Conservation (phyloP, 805 yeast genomes). For the Yarrowia sp. region DNA sequence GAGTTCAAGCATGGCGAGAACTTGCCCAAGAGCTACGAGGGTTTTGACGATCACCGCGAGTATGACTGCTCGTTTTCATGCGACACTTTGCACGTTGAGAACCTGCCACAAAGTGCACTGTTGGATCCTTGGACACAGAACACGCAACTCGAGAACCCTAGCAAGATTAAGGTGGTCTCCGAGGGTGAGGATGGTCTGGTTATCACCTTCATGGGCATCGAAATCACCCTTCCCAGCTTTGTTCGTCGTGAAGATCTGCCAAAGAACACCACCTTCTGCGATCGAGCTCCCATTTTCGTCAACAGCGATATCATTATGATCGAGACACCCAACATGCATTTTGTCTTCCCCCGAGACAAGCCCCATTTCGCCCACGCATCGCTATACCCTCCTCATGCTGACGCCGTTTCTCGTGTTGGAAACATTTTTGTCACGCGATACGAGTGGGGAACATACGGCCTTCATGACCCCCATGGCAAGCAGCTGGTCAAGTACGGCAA, state of each 20-base stretch:
- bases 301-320: not conserved
- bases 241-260: not conserved
- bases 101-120: not conserved
- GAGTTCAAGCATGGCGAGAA: not conserved
- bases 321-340: not conserved
- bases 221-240: not conserved
- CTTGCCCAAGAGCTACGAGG: not conserved
- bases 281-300: not conserved
- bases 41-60: not conserved
- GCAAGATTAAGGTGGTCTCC: not conserved
- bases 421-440: not conserved
- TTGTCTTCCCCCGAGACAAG: not conserved
- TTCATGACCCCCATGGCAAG: not conserved
- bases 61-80: not conserved
- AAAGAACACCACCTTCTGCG: not conserved
- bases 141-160: not conserved
- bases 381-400: not conserved
- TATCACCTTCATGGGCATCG: not conserved
- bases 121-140: not conserved
- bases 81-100: not conserved
- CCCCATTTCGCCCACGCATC: not conserved
- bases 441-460: not conserved
- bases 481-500: not conserved
- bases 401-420: not conserved
- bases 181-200: not conserved